These are phyloP conservation scores for Colletotrichum siamense DNA, from an alignment of 2,329 filamentous ascomycete genomes.

Conservation along the genomic window DNA sequence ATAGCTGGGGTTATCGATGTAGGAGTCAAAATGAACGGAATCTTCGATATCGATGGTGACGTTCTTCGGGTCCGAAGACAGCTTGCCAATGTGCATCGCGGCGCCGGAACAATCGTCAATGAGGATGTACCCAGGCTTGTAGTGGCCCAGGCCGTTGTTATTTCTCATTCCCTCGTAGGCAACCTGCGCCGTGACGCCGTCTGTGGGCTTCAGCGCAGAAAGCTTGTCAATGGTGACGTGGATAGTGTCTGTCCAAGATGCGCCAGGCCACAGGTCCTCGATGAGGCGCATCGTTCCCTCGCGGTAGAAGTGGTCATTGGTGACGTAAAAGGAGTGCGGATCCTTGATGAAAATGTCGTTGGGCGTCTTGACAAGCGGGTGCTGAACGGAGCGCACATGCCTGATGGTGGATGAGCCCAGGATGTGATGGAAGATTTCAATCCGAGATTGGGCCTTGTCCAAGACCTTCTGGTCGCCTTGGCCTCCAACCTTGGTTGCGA, in stretches of 20 bases:
- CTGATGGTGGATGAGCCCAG: slow-evolving; percentile 35
- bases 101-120: slow-evolving; percentile 51
- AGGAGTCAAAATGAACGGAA: slow-evolving; percentile 45
- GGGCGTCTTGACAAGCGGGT: slow-evolving; percentile 60
- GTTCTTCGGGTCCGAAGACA: slow-evolving; percentile 25
- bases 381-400: slow-evolving; percentile 58
- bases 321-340: slow-evolving; percentile 58
- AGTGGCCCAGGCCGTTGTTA: slow-evolving; percentile 63
- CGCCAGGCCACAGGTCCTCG: slow-evolving; percentile 48
- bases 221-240: slow-evolving; percentile 31
- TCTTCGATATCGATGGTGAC: slow-evolving; percentile 46
- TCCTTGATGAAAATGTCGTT: slow-evolving; percentile 61
- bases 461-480: slow-evolving; percentile 33
- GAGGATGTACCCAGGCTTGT: slow-evolving; percentile 45
- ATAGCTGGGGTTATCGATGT: slow-evolving; percentile 64
- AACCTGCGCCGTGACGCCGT: slow-evolving; percentile 46
- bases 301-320: slow-evolving; percentile 63
- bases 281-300: slow-evolving; percentile 50
- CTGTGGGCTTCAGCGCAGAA: neutral
- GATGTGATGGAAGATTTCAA: slow-evolving; percentile 56
- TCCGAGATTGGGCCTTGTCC: slow-evolving; percentile 48
- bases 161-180: slow-evolving; percentile 53
- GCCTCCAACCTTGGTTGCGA: slow-evolving; percentile 32
- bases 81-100: slow-evolving; percentile 45
- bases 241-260: slow-evolving; percentile 56